Evolutionary conservation across 1,139 yeast species (phyloP).

Genomic region (Wickerhamomyces sp.): DNA sequence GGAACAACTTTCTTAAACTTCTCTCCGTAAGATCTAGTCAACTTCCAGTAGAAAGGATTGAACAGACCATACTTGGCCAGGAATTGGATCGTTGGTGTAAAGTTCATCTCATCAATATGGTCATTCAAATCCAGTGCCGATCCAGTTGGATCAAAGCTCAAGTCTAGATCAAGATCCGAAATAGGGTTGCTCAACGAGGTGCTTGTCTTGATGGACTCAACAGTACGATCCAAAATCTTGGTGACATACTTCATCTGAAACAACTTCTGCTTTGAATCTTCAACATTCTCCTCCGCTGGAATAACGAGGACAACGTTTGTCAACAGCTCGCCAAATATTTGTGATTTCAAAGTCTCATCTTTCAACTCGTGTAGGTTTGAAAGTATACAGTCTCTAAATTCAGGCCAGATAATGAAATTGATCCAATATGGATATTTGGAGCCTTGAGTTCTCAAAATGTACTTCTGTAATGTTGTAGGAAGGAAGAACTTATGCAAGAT

Average conservation of each 20-base stretch:
- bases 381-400: conserved; percentile 8
- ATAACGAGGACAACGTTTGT: conserved; percentile 9
- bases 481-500: conserved; percentile 10
- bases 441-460: conserved; percentile 4
- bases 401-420: conserved; percentile 13
- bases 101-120: conserved; percentile 2
- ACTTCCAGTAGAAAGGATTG: conserved; percentile 9
- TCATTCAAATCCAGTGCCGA: too few relatives aligned
- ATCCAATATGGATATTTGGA: conserved; percentile 12
- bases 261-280: not conserved
- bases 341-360: conserved; percentile 2
- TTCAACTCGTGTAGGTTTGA: conserved; percentile 7
- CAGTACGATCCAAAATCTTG: not conserved
- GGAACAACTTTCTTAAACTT: conserved; percentile 10
- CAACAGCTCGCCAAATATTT: conserved; percentile 8
- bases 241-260: conserved; percentile 2
- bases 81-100: conserved; percentile 7
- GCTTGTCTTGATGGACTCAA: conserved; percentile 1
- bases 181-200: not conserved
- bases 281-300: not conserved
- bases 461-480: conserved; percentile 11
- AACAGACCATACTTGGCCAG: conserved; percentile 7
- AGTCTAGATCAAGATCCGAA: conserved; percentile 1
- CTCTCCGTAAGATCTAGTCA: conserved; percentile 8
- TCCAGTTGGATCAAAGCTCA: conserved; percentile 4